phyloP scores from a whole-genome alignment of 345 rosid genomes.

The Hypericum perforatum region DNA sequence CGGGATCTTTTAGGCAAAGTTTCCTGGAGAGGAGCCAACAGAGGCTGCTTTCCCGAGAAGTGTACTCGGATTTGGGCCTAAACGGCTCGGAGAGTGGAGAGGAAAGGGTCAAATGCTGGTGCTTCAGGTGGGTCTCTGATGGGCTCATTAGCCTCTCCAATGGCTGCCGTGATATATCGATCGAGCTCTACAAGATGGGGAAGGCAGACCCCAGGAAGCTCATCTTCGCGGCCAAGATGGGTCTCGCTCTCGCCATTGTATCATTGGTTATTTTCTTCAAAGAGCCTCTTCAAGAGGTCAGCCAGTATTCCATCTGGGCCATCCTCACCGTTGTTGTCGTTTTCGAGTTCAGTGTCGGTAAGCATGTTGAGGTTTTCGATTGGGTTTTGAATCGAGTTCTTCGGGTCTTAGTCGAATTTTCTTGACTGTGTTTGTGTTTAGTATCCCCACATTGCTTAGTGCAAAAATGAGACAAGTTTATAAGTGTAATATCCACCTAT shows the following conservation, averaged over 20 bases:
- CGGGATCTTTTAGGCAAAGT: constrained; percentile 33
- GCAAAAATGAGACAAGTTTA: too few relatives aligned
- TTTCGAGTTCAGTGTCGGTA: constrained; percentile 79
- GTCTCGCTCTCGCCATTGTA: constrained; percentile 40
- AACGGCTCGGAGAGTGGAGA: constrained; percentile 21
- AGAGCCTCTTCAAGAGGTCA: constrained; percentile 31
- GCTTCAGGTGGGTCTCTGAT: constrained; percentile 40
- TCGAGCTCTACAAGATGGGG: constrained; percentile 47
- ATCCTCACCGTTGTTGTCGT: constrained; percentile 80
- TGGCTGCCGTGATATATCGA: constrained; percentile 12
- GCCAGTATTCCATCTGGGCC: constrained; percentile 75
- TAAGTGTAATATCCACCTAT: too few relatives aligned
- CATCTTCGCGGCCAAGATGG: constrained; percentile 64
- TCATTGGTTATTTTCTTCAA: constrained; percentile 52
- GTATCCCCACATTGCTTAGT: too few relatives aligned
- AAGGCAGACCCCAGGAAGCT: constrained; percentile 51
- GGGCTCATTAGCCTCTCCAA: constrained; percentile 25
- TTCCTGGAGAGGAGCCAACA: constrained; percentile 45
- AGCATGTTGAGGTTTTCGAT: background rate
- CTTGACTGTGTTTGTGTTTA: background rate
- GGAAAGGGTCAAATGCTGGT: constrained; percentile 23
- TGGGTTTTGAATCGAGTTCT: background rate
- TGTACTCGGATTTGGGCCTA: constrained; percentile 38
- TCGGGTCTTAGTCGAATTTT: background rate
- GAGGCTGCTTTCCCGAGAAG: constrained; percentile 38